phyloP scores from a whole-genome alignment of 2,329 filamentous ascomycete genomes.

The Cadophora luteo-olivacea region DNA sequence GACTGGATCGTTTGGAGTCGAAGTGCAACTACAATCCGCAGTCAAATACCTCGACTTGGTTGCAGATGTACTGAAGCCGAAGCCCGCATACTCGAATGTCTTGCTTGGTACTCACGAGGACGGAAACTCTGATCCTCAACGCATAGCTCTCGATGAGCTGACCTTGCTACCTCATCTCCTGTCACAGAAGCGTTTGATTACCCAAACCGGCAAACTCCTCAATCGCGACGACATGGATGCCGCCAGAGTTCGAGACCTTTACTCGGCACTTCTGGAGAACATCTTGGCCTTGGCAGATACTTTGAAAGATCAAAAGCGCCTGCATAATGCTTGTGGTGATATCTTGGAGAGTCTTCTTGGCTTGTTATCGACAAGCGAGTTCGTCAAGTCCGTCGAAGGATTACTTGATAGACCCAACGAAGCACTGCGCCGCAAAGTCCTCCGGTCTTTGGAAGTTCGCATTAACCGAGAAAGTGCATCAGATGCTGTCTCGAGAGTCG shows the following conservation, averaged over 20 bases:
- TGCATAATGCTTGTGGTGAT: slow-evolving; percentile 68
- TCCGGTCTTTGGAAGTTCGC: slow-evolving; percentile 80
- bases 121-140: slow-evolving; percentile 52
- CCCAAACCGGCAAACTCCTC: slow-evolving; percentile 62
- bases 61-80: slow-evolving; percentile 76
- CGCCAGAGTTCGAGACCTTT: slow-evolving; percentile 71
- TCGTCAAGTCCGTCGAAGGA: slow-evolving; percentile 85
- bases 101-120: slow-evolving; percentile 68
- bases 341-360: slow-evolving; percentile 82
- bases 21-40: slow-evolving; percentile 79
- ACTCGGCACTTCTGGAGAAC: slow-evolving; percentile 71
- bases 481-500: slow-evolving; percentile 70
- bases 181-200: slow-evolving; percentile 61
- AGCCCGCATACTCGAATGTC: slow-evolving; percentile 74
- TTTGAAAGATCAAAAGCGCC: slow-evolving; percentile 60
- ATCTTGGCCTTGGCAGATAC: slow-evolving; percentile 70
- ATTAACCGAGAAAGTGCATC: slow-evolving; percentile 75
- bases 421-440: slow-evolving; percentile 78
- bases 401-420: slow-evolving; percentile 79
- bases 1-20: slow-evolving; percentile 73
- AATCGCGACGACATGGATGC: slow-evolving; percentile 69
- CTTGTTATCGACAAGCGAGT: slow-evolving; percentile 84
- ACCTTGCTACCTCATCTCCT: slow-evolving; percentile 64
- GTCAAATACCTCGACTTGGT: slow-evolving; percentile 79
- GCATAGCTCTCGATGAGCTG: slow-evolving; percentile 61